These are phyloP conservation scores for Fusarium temperatum DNA, from an alignment of 2,329 filamentous ascomycete species.

Conservation along the genomic window DNA sequence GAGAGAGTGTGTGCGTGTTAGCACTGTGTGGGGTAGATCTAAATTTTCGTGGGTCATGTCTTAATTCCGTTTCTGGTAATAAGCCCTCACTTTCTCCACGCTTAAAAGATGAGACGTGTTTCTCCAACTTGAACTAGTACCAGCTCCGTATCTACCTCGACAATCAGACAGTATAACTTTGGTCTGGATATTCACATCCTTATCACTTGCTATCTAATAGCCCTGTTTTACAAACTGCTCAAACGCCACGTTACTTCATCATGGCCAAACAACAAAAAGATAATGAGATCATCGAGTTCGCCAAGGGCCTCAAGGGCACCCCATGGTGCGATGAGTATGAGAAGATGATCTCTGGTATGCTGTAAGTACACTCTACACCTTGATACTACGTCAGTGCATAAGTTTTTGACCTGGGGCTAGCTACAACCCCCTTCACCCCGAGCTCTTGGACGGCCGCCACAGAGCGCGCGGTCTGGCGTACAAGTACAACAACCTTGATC, in stretches of 20 bases:
- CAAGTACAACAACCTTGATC: conserved; percentile 40
- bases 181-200: rapidly evolving
- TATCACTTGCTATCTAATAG: no score
- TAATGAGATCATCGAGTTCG: conserved; percentile 33
- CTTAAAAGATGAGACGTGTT: background rate
- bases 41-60: background rate
- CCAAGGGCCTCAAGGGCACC: conserved; percentile 24
- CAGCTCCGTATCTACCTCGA: background rate
- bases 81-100: conserved; percentile 3
- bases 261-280: conserved; percentile 37
- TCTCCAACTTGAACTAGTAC: background rate
- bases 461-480: conserved; percentile 30
- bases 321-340: conserved; percentile 42
- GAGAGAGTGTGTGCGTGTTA: background rate
- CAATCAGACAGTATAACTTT: background rate
- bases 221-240: rapidly evolving
- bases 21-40: background rate
- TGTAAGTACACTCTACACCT: conserved; percentile 4
- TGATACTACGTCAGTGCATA: rapidly evolving
- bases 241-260: background rate
- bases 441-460: conserved; percentile 34
- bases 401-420: background rate
- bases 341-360: conserved; percentile 43
- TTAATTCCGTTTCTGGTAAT: background rate
- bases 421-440: conserved; percentile 31